These are phyloP conservation scores for Chrysoporthe puriensis DNA, from an alignment of 2,329 filamentous ascomycete genomes.

Conservation along the genomic window DNA sequence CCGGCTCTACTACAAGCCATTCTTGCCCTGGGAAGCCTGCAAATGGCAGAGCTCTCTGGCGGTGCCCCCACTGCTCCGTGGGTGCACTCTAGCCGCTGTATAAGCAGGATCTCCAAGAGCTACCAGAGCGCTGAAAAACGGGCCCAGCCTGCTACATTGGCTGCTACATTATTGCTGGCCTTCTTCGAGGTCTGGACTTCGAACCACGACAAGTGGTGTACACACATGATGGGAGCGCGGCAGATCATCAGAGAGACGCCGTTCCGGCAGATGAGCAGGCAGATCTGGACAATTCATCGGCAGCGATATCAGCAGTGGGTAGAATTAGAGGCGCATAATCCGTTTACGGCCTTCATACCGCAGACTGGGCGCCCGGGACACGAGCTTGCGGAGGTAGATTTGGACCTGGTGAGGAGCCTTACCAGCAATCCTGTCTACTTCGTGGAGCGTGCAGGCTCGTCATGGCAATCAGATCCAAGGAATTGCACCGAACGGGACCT, in stretches of 20 bases:
- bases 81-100: slow-evolving; percentile 87
- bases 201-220: slow-evolving; percentile 95
- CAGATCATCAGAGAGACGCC: slow-evolving; percentile 84
- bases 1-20: slow-evolving; percentile 91
- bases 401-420: slow-evolving; percentile 45
- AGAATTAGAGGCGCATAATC: slow-evolving; percentile 23
- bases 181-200: slow-evolving; percentile 96
- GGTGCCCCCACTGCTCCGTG: slow-evolving; percentile 78
- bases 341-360: slow-evolving; percentile 34
- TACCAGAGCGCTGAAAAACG: slow-evolving; percentile 71
- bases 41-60: slow-evolving; percentile 81
- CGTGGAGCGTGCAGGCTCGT: slow-evolving; percentile 29
- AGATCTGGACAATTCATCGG: slow-evolving; percentile 67
- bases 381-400: slow-evolving; percentile 47
- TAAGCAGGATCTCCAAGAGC: slow-evolving; percentile 76
- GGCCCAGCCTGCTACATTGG: slow-evolving; percentile 79
- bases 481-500: slow-evolving; percentile 64
- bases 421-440: slow-evolving; percentile 43
- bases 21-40: slow-evolving; percentile 81
- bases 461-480: slow-evolving; percentile 22
- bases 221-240: slow-evolving; percentile 82
- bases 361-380: slow-evolving; percentile 31
- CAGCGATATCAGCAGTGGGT: slow-evolving; percentile 34
- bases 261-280: slow-evolving; percentile 71
- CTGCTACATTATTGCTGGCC: slow-evolving; percentile 80